These are phyloP conservation scores for Trichosporon faecale DNA, from an alignment of 1,284 basidiomycete species.

Conservation along the genomic window DNA sequence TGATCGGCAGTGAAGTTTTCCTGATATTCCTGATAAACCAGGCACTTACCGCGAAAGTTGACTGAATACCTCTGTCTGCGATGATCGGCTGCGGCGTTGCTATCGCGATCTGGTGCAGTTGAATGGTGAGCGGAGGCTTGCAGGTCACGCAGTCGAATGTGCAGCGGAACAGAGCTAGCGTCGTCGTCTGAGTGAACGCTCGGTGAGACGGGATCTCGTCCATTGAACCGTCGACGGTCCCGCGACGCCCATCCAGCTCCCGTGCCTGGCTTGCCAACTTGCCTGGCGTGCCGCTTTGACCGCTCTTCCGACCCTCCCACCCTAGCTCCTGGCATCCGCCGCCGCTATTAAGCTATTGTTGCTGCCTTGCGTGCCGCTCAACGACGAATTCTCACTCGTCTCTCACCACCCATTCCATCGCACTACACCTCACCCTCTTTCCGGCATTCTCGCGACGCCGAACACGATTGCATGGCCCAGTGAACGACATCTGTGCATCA, in stretches of 20 bases:
- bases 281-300: not conserved
- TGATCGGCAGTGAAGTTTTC: not conserved
- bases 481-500: not conserved
- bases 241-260: not conserved
- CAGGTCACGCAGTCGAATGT: not conserved
- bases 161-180: not conserved
- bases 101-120: not conserved
- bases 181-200: not conserved
- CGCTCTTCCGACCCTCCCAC: not conserved
- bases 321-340: not conserved
- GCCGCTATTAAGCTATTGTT: not conserved
- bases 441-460: not conserved
- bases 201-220: not conserved
- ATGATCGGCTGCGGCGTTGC: not conserved
- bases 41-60: not conserved
- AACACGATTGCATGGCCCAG: not conserved
- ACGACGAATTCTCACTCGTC: not conserved
- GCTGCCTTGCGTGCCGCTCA: not conserved
- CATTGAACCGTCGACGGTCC: not conserved
- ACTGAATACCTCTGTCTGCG: not conserved
- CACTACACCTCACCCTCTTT: not conserved
- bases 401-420: not conserved
- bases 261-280: not conserved
- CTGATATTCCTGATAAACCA: not conserved
- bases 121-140: not conserved